A percentile compares a stretch with the other conserved stretches of the same genome.
Evolutionary conservation across 352 stramenopile species (phyloP).

Genomic region (Pythium aquatile): DNA sequence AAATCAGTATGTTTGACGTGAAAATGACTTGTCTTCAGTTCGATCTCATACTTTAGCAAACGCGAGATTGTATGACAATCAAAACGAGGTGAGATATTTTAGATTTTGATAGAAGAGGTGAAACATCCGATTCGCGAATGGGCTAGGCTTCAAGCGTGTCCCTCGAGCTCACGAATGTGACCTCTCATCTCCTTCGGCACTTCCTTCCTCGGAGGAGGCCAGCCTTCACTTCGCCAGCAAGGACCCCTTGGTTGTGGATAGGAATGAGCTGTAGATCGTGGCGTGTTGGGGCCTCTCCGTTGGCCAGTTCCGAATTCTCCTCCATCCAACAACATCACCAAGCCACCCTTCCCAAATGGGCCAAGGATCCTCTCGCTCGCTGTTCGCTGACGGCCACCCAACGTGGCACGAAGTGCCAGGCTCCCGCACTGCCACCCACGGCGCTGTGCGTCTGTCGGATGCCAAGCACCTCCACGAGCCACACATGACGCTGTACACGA

Average conservation of each 20-base stretch:
- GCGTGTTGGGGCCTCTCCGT: neutral
- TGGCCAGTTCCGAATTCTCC: slow-evolving; percentile 2
- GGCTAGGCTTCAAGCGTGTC: neutral
- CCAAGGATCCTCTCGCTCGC: slow-evolving; percentile 24
- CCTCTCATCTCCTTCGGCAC: neutral
- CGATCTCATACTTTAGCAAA: slow-evolving; percentile 1
- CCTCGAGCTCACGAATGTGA: neutral
- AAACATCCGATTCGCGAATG: neutral
- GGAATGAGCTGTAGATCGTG: neutral
- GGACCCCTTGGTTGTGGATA: neutral
- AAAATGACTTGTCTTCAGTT: neutral
- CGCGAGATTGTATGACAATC: neutral
- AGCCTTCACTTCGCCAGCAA: neutral
- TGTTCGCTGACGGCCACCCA: slow-evolving; percentile 16
- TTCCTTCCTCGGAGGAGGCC: neutral
- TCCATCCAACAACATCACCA: neutral
- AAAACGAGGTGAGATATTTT: neutral
- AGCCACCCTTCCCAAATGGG: slow-evolving; percentile 9
- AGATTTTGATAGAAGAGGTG: neutral
- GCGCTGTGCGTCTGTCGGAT: slow-evolving; percentile 25
- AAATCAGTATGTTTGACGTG: too few relatives aligned
- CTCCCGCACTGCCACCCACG: slow-evolving; percentile 19
- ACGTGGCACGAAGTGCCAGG: slow-evolving; percentile 26
- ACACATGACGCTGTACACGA: slow-evolving; percentile 53
- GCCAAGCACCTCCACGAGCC: slow-evolving; percentile 32